phyloP scores from a whole-genome alignment of 257 asterid species.

The Rauvolfia tetraphylla region DNA sequence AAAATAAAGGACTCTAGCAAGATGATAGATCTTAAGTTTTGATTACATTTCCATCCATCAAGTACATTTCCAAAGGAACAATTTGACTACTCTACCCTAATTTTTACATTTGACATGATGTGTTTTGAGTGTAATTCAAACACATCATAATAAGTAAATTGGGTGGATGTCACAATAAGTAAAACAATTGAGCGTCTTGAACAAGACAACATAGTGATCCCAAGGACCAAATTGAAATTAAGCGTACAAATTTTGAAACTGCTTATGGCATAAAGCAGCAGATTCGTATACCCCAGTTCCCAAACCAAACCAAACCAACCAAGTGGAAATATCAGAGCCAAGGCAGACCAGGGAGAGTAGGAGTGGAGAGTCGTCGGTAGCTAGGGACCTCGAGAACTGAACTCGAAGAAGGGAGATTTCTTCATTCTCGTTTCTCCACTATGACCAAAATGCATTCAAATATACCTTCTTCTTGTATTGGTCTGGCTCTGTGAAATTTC shows the following conservation, averaged over 20 bases:
- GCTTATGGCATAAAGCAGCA: not conserved
- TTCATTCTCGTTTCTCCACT: no score
- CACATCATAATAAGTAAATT: no score
- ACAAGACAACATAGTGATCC: not conserved
- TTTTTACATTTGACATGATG: no score
- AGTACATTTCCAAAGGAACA: no score
- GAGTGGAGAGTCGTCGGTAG: not conserved
- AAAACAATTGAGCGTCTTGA: not conserved
- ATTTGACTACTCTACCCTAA: no score
- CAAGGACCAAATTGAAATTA: not conserved
- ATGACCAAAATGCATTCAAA: not conserved
- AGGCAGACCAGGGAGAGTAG: not conserved
- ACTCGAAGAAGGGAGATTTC: not conserved
- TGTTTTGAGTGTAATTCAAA: no score
- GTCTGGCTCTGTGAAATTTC: constrained; percentile 5
- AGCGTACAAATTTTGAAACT: not conserved
- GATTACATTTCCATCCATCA: no score
- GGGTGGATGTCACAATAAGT: not conserved
- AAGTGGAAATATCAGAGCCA: not conserved
- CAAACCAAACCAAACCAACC: no score
- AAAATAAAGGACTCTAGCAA: no score
- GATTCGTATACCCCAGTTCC: not conserved
- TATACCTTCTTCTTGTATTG: not conserved
- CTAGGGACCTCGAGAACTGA: constrained; percentile 10
- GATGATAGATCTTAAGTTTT: no score